These are phyloP conservation scores for Coccomyxa subellipsoidea DNA, from an alignment of 163 green algal species.

Conservation along the genomic window DNA sequence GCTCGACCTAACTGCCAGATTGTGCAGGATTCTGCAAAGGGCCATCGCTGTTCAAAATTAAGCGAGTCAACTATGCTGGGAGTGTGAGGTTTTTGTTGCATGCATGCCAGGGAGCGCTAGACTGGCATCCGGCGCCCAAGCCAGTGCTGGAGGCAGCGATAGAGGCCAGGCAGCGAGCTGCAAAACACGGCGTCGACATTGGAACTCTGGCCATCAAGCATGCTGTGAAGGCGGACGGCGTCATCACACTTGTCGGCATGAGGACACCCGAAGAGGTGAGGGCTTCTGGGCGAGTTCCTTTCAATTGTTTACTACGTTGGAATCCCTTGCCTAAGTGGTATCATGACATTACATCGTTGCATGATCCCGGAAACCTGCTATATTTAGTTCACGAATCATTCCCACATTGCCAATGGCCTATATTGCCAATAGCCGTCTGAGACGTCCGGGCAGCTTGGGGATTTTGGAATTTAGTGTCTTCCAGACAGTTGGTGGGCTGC, in stretches of 20 bases:
- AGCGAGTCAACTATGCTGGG: no score
- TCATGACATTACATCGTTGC: neutral
- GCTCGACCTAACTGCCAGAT: no score
- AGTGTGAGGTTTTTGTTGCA: neutral
- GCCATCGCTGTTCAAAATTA: no score
- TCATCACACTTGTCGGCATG: conserved; percentile 76
- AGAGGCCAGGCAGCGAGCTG: conserved; percentile 26
- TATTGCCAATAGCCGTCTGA: neutral
- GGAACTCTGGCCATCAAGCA: conserved; percentile 58
- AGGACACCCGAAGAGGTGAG: conserved; percentile 51
- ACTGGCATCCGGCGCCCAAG: conserved; percentile 82
- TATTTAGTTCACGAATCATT: neutral
- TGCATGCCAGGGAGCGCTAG: conserved; percentile 52
- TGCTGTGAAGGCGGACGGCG: conserved; percentile 42
- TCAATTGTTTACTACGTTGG: no score
- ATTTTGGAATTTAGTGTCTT: no score
- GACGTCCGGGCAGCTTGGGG: no score
- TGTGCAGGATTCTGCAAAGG: no score
- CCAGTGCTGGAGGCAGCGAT: conserved; percentile 54
- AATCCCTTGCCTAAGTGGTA: neutral
- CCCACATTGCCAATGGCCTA: neutral
- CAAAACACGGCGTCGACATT: conserved; percentile 41
- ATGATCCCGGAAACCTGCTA: neutral
- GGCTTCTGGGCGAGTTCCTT: no score
- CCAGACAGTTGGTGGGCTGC: neutral